Evolutionary conservation across 2,329 filamentous ascomycete genomes (phyloP).

Genomic region (Fusarium setosum): DNA sequence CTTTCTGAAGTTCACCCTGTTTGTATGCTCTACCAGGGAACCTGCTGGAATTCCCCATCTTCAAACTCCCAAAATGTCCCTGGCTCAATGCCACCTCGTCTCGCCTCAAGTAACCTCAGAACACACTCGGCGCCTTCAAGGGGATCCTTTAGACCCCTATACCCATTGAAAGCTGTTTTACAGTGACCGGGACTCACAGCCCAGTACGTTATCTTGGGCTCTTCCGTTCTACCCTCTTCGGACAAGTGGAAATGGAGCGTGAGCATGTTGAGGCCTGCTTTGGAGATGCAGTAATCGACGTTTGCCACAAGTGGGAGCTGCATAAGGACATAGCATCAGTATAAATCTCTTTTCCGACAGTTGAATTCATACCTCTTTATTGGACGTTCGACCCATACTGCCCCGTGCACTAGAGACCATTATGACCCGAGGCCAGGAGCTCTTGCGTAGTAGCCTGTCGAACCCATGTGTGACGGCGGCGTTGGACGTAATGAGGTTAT

Average conservation of each 20-base stretch:
- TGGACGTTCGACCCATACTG: neutral
- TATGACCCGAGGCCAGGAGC: constrained; percentile 2
- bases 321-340: neutral
- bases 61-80: constrained; percentile 21
- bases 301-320: constrained; percentile 16
- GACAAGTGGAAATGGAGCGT: neutral
- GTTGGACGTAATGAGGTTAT: constrained; percentile 17
- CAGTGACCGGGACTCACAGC: constrained; percentile 12
- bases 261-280: constrained; percentile 14
- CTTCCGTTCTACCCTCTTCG: neutral
- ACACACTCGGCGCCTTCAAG: constrained; percentile 1
- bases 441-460: neutral
- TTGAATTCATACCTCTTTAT: neutral
- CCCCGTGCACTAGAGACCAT: constrained; percentile 21
- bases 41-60: neutral
- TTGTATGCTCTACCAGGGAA: constrained; percentile 5
- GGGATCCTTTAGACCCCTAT: neutral
- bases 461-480: neutral
- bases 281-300: constrained; percentile 13
- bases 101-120: neutral
- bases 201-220: neutral
- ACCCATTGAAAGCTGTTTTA: constrained; percentile 16
- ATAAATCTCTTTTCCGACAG: accelerated
- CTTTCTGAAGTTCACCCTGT: no score
- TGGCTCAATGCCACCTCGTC: neutral